Percentiles rank a stretch among this genome's conserved stretches.
Conservation (phyloP, 305 asterid species). For the Solanum aculeatissimum region DNA sequence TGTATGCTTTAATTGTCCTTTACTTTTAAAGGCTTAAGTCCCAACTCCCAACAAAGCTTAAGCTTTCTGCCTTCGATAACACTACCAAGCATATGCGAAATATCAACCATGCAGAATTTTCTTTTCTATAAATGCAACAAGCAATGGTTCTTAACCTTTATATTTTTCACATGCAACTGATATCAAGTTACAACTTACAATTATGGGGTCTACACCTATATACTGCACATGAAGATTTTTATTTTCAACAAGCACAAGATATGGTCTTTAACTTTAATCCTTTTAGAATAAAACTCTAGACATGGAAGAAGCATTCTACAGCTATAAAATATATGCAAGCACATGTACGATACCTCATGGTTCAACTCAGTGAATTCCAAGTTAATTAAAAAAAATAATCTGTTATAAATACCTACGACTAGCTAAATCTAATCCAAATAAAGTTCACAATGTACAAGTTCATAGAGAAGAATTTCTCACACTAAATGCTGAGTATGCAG, state of each 20-base stretch:
- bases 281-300: not conserved
- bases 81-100: not conserved
- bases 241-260: not conserved
- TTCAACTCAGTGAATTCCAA: not conserved
- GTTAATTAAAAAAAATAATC: not conserved
- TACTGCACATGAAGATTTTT: not conserved
- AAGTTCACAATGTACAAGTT: not conserved
- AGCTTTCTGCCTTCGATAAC: not conserved
- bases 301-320: not conserved
- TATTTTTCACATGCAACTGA: not conserved
- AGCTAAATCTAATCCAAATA: not conserved
- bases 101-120: not conserved
- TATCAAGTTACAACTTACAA: not conserved
- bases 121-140: not conserved
- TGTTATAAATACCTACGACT: not conserved
- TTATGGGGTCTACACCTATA: not conserved
- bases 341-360: not conserved
- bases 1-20: not conserved
- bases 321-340: not conserved
- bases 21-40: not conserved
- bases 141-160: not conserved
- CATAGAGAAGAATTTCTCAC: not conserved
- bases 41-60: not conserved
- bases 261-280: not conserved
- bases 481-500: conserved; percentile 41